Conservation (phyloP, 352 stramenopile genomes). For the Plasmopara halstedii region DNA sequence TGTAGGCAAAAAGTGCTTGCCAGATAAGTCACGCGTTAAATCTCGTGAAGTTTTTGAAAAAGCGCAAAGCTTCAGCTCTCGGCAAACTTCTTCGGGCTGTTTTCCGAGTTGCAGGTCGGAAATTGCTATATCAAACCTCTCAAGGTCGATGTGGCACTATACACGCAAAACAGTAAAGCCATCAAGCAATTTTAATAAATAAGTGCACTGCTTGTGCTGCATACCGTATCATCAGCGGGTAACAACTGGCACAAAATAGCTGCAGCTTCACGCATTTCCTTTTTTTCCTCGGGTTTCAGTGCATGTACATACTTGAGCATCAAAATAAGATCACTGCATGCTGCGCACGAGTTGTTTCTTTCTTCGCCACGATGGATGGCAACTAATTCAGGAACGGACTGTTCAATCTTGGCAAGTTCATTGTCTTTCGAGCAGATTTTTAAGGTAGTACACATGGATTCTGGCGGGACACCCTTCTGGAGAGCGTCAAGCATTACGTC, state of each 20-base stretch:
- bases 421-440: conserved; percentile 37
- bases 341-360: conserved; percentile 39
- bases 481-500: conserved; percentile 55
- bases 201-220: neutral
- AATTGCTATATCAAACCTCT: conserved; percentile 58
- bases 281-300: conserved; percentile 48
- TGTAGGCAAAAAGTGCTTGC: conserved; percentile 27
- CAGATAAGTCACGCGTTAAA: conserved; percentile 29
- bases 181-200: neutral
- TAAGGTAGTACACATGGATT: conserved; percentile 55
- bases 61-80: conserved; percentile 42
- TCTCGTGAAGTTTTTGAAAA: conserved; percentile 5
- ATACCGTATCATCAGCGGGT: conserved; percentile 50
- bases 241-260: conserved; percentile 62
- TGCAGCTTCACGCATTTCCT: conserved; percentile 50
- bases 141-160: conserved; percentile 58
- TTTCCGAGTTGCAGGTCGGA: conserved; percentile 43
- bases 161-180: neutral
- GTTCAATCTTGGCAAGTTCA: conserved; percentile 13
- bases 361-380: conserved; percentile 4
- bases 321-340: conserved; percentile 57
- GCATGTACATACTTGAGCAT: conserved; percentile 51
- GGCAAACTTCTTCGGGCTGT: conserved; percentile 51
- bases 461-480: conserved; percentile 52
- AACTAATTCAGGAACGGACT: conserved; percentile 10